These are phyloP conservation scores for Panicum hallii DNA, from an alignment of 202 grass and related monocot species.

Conservation along the genomic window DNA sequence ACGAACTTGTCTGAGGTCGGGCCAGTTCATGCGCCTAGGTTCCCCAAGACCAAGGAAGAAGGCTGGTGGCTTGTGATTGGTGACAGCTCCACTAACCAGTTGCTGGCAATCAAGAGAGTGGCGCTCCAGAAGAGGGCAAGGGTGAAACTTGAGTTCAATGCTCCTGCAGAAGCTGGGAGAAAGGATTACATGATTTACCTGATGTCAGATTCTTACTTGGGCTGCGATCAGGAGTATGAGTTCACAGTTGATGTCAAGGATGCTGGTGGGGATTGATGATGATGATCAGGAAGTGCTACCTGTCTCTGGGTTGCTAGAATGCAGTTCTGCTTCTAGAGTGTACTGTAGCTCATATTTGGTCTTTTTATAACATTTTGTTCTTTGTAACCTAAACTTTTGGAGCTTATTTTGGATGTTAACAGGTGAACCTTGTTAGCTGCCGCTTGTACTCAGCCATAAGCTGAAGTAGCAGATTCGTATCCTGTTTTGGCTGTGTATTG, in stretches of 20 bases:
- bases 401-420: not conserved
- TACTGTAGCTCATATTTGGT: not conserved
- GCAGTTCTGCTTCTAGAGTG: not conserved
- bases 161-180: constrained; percentile 58
- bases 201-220: constrained; percentile 92
- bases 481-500: not conserved
- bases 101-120: constrained; percentile 85
- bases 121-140: constrained; percentile 69
- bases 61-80: constrained; percentile 95
- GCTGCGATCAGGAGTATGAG: constrained; percentile 90
- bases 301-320: not conserved
- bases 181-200: constrained; percentile 84
- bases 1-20: constrained; percentile 64
- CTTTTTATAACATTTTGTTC: too few species aligned
- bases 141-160: constrained; percentile 76
- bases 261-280: constrained; percentile 51
- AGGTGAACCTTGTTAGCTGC: not conserved
- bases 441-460: not conserved
- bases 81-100: constrained; percentile 69
- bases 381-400: not conserved
- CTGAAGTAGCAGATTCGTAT: not conserved
- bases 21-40: constrained; percentile 76
- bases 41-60: constrained; percentile 89
- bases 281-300: not conserved
- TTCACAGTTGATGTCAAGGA: constrained; percentile 70